These are phyloP conservation scores for Poa annua DNA, from an alignment of 176 grass and related monocot genomes.

Conservation along the genomic window DNA sequence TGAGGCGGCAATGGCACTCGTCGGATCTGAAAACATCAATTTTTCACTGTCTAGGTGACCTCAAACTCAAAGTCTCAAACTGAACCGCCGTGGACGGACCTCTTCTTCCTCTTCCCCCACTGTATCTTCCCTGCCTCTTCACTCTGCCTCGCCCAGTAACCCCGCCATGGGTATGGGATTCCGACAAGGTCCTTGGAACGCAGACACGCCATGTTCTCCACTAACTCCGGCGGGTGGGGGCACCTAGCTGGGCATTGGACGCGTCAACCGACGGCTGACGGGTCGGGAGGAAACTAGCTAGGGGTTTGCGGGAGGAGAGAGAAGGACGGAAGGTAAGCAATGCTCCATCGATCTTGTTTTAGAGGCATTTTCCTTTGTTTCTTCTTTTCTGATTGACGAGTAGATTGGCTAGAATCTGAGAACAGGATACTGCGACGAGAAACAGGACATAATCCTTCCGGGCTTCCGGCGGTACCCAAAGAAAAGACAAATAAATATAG, in stretches of 20 bases:
- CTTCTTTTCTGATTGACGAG: not conserved
- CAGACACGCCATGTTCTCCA: not conserved
- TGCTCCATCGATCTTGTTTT: constrained; percentile 1
- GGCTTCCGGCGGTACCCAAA: too few relatives aligned
- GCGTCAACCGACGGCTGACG: not conserved
- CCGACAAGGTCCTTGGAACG: not conserved
- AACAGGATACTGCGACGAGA: too few relatives aligned
- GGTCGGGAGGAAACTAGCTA: not conserved
- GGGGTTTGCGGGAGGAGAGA: not conserved
- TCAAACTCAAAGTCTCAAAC: not conserved
- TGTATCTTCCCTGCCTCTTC: not conserved
- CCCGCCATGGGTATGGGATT: not conserved
- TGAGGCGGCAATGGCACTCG: not conserved
- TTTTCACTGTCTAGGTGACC: not conserved
- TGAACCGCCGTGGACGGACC: not conserved
- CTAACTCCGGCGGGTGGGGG: not conserved
- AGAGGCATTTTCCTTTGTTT: not conserved
- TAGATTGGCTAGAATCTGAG: not conserved
- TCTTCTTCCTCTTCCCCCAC: not conserved
- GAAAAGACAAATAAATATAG: too few relatives aligned
- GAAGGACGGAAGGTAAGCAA: constrained; percentile 16
- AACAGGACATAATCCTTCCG: too few relatives aligned
- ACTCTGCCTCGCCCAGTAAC: not conserved
- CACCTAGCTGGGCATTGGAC: not conserved
- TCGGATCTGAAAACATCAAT: not conserved